Conservation (phyloP, 345 rosid species). For the Schrenkiella parvula region DNA sequence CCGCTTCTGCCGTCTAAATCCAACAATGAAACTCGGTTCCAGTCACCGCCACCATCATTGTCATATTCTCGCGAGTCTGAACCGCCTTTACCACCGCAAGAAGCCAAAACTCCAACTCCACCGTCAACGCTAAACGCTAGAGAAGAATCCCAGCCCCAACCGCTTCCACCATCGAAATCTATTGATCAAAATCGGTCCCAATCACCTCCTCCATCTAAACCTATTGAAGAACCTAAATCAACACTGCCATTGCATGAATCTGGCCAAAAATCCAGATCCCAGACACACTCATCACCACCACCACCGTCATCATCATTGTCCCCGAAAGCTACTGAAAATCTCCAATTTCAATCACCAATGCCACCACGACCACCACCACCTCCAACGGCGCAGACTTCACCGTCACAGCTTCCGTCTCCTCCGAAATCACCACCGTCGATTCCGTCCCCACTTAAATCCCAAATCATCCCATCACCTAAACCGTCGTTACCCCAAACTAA, state of each 20-base stretch:
- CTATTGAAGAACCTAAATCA: background rate
- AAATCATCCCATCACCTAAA: background rate
- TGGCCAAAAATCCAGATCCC: background rate
- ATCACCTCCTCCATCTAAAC: background rate
- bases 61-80: background rate
- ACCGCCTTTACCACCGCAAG: background rate
- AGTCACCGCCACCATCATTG: background rate
- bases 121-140: background rate
- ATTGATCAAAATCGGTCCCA: background rate
- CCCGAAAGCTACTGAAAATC: background rate
- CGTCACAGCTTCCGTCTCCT: background rate
- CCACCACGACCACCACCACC: background rate
- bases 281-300: conserved; percentile 1
- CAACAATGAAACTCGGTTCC: background rate
- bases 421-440: background rate
- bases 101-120: background rate
- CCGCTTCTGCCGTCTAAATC: background rate
- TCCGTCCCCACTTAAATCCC: background rate
- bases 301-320: background rate
- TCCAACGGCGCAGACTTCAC: background rate
- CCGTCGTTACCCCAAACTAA: background rate
- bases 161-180: background rate
- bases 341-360: background rate
- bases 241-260: background rate
- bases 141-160: background rate